Evolutionary conservation across 2,329 filamentous ascomycete genomes (phyloP).

Genomic region (Beauveria bassiana): DNA sequence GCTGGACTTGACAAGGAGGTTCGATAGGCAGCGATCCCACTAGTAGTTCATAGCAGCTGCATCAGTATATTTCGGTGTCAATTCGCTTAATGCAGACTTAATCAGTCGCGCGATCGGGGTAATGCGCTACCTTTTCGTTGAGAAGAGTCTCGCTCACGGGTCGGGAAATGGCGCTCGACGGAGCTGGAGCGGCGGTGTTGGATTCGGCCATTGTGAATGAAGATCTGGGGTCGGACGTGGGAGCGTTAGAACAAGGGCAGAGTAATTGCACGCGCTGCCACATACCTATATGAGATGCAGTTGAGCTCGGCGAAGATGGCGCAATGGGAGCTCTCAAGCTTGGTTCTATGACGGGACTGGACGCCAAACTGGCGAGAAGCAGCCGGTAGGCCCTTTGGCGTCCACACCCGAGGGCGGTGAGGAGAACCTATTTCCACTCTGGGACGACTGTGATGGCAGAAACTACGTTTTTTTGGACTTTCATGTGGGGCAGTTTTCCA

Average conservation of each 20-base stretch:
- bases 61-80: conserved; percentile 14
- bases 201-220: conserved; percentile 44
- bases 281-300: conserved; percentile 3
- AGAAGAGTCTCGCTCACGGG: conserved; percentile 96
- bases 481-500: conserved; percentile 7
- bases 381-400: conserved; percentile 26
- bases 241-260: neutral
- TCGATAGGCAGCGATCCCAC: conserved; percentile 99
- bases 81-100: neutral
- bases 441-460: conserved; percentile 32
- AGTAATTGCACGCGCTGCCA: neutral
- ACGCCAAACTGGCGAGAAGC: conserved; percentile 28
- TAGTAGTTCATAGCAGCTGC: conserved; percentile 30
- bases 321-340: conserved; percentile 2
- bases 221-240: neutral
- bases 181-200: conserved; percentile 38
- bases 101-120: neutral
- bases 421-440: conserved; percentile 14
- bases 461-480: conserved; percentile 35
- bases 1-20: conserved; percentile 91
- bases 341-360: conserved; percentile 6
- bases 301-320: neutral
- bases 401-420: conserved; percentile 38
- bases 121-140: conserved; percentile 76
- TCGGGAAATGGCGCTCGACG: conserved; percentile 61